Conservation (phyloP, 768 basidiomycete species). For the Tephrocybe rancida region DNA sequence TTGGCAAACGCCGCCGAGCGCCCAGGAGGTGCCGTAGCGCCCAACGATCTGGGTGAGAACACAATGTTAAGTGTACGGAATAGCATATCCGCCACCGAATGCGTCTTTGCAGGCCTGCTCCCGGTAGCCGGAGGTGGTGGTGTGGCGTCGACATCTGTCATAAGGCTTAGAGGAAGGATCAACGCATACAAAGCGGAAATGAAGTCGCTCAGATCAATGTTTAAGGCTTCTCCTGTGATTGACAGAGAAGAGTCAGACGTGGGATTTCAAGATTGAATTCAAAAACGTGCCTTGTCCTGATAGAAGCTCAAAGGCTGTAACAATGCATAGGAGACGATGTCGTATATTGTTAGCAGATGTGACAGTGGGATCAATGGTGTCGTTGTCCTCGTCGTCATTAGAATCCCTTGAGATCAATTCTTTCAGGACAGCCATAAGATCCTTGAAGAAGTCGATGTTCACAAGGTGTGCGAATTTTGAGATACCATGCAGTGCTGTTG, state of each 20-base stretch:
- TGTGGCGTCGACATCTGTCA: constrained; percentile 63
- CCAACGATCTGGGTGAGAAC: constrained; percentile 73
- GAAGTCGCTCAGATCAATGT: constrained; percentile 93
- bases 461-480: constrained; percentile 94
- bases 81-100: constrained; percentile 65
- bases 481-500: constrained; percentile 89
- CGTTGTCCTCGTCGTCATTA: constrained; percentile 36
- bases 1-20: constrained; percentile 92
- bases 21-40: constrained; percentile 59
- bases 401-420: constrained; percentile 62
- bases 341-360: constrained; percentile 40
- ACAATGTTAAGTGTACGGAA: constrained; percentile 84
- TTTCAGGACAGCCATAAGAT: constrained; percentile 87
- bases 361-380: constrained; percentile 31
- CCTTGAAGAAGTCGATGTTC: constrained; percentile 98
- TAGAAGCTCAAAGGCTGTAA: constrained; percentile 96
- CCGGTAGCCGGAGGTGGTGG: constrained; percentile 26
- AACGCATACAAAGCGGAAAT: constrained; percentile 81
- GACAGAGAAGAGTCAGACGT: constrained; percentile 10
- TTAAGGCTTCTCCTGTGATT: constrained; percentile 87
- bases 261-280: constrained; percentile 7
- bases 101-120: constrained; percentile 27
- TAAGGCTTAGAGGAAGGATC: constrained; percentile 72
- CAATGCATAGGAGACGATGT: constrained; percentile 80
- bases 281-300: constrained; percentile 83